Conservation (phyloP, 192 early-diverging fungal species). For the Globomyces pollinis-pini region DNA sequence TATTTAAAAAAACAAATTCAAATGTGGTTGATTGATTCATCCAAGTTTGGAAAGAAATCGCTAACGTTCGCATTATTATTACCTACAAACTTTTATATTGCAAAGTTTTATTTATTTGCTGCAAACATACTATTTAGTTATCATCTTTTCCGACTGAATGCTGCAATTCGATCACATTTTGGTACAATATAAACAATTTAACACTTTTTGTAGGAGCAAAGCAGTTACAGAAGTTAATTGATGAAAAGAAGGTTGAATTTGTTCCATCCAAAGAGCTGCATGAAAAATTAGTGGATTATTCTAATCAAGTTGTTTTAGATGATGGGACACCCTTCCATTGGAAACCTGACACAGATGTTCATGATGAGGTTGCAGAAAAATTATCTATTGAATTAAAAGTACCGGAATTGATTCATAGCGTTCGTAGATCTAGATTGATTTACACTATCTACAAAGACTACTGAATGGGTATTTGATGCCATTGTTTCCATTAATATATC, state of each 20-base stretch:
- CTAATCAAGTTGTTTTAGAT: constrained; percentile 15
- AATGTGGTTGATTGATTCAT: constrained; percentile 20
- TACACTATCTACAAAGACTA: too few species aligned
- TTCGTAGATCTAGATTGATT: constrained; percentile 31
- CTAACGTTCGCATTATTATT: constrained; percentile 28
- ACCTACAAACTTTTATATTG: constrained; percentile 26
- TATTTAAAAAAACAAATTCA: constrained; percentile 20
- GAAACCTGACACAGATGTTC: constrained; percentile 26
- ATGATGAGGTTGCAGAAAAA: constrained; percentile 37
- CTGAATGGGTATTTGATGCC: constrained; percentile 12
- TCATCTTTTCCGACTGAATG: constrained; percentile 38
- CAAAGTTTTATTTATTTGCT: constrained; percentile 27
- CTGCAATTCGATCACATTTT: constrained; percentile 22
- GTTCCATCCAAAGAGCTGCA: constrained; percentile 24
- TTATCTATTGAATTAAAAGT: constrained; percentile 31
- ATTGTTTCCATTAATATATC: too few species aligned
- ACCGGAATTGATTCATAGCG: constrained; percentile 29
- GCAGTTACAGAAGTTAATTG: constrained; percentile 24
- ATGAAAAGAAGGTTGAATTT: constrained; percentile 25
- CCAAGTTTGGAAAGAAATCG: constrained; percentile 17
- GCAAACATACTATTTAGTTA: constrained; percentile 41
- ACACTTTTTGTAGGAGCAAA: too few species aligned
- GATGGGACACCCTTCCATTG: constrained; percentile 20
- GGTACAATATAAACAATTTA: too few species aligned
- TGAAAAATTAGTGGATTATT: not conserved